A percentile compares a stretch with the other conserved stretches of the same genome.
Evolutionary conservation across 2,329 filamentous ascomycete genomes (phyloP).

Genomic region (Phaeomoniella chlamydospora): DNA sequence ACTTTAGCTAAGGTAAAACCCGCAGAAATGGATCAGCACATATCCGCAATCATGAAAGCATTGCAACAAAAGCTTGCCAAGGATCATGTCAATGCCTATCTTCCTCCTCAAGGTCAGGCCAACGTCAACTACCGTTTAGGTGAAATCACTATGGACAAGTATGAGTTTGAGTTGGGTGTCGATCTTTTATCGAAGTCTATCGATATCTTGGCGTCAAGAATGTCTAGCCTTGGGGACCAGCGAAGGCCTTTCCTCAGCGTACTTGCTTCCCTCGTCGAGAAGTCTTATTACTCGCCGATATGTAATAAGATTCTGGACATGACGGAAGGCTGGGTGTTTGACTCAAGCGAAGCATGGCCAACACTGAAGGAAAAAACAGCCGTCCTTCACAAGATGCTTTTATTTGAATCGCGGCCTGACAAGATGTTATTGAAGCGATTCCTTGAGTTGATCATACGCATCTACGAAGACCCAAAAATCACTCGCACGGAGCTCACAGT

Average conservation of each 20-base stretch:
- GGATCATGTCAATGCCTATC: conserved; percentile 72
- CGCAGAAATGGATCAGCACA: conserved; percentile 78
- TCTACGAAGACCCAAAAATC: conserved; percentile 96
- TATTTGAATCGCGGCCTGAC: conserved; percentile 77
- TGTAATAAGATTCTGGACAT: conserved; percentile 88
- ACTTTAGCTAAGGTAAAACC: conserved; percentile 75
- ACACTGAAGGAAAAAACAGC: conserved; percentile 98
- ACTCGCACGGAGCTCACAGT: conserved; percentile 91
- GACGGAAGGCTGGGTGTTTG: conserved; percentile 93
- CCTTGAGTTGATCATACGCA: conserved; percentile 86
- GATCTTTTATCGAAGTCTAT: conserved; percentile 89
- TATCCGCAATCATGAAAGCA: conserved; percentile 78
- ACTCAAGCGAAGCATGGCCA: conserved; percentile 85
- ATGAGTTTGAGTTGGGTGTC: conserved; percentile 79
- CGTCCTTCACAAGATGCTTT: conserved; percentile 96
- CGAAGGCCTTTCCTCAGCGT: conserved; percentile 89
- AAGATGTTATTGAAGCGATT: conserved; percentile 82
- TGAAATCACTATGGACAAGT: conserved; percentile 42
- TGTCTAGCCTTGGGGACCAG: conserved; percentile 84
- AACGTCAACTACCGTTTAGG: conserved; percentile 23
- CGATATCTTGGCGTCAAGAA: conserved; percentile 78
- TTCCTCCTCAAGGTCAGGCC: conserved; percentile 20
- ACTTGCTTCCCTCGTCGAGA: conserved; percentile 85
- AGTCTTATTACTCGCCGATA: conserved; percentile 72
- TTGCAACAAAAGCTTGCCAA: conserved; percentile 83